Percentiles rank a stretch among this genome's conserved stretches.
phyloP scores from a whole-genome alignment of 2,329 filamentous ascomycete genomes.

The Akanthomyces muscarius region DNA sequence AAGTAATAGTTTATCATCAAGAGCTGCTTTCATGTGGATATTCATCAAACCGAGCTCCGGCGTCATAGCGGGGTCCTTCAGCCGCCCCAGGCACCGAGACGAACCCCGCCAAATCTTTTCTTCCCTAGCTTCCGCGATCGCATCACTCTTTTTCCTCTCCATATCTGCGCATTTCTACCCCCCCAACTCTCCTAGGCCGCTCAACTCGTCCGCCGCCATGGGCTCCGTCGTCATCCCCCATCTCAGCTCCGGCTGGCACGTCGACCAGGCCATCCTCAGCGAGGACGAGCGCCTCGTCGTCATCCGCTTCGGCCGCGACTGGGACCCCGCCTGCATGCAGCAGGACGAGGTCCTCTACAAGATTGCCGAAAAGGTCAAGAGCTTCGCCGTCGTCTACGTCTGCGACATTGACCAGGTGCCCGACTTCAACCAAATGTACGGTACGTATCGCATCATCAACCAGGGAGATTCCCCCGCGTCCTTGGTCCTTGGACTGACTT shows the following conservation, averaged over 20 bases:
- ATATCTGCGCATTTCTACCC: neutral
- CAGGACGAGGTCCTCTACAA: conserved; percentile 93
- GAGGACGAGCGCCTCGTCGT: conserved; percentile 92
- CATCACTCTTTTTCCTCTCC: neutral
- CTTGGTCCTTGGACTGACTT: too few species aligned
- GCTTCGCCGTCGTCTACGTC: conserved; percentile 87
- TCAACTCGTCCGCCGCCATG: conserved; percentile 33
- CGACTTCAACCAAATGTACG: conserved; percentile 96
- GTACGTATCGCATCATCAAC: conserved; percentile 27
- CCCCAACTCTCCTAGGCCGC: neutral
- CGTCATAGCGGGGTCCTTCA: conserved; percentile 9
- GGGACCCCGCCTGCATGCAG: conserved; percentile 68
- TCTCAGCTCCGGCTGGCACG: conserved; percentile 90
- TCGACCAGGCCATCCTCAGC: conserved; percentile 86
- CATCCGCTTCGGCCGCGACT: conserved; percentile 88
- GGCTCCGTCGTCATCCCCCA: conserved; percentile 92
- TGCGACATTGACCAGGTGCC: conserved; percentile 90
- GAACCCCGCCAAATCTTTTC: conserved; percentile 10
- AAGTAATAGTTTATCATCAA: too few species aligned
- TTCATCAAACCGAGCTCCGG: conserved; percentile 14
- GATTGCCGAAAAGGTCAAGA: conserved; percentile 90
- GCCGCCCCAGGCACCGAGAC: neutral
- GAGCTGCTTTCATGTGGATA: neutral
- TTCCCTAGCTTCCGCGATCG: neutral
- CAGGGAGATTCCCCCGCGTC: too few species aligned